These are phyloP conservation scores for Lactifluus echinatus DNA, from an alignment of 768 basidiomycete genomes.

Conservation along the genomic window DNA sequence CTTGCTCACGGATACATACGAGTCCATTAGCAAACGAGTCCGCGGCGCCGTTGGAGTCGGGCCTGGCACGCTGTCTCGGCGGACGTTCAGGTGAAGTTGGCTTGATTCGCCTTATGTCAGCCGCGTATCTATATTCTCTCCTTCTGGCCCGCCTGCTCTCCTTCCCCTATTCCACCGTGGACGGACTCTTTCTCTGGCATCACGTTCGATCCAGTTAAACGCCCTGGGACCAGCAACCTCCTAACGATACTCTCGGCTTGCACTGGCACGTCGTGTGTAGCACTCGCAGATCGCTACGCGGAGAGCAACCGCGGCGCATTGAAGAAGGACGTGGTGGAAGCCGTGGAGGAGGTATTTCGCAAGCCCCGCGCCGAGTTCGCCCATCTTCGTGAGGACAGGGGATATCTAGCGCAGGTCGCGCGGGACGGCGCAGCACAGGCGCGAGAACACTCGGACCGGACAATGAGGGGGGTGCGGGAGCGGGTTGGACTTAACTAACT, in stretches of 20 bases:
- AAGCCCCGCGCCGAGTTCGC: slow-evolving; percentile 63
- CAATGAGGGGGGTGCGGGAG: slow-evolving; percentile 58
- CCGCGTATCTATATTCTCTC: too few species aligned
- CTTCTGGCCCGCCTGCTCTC: too few species aligned
- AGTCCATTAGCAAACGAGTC: slow-evolving; percentile 60
- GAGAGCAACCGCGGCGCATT: slow-evolving; percentile 54
- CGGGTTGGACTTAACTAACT: slow-evolving; percentile 50
- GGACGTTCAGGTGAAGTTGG: too few species aligned
- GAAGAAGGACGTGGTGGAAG: slow-evolving; percentile 69
- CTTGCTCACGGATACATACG: slow-evolving; percentile 65
- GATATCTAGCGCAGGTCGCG: slow-evolving; percentile 55
- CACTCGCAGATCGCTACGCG: slow-evolving; percentile 43
- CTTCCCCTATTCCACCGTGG: too few species aligned
- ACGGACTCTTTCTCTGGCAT: slow-evolving; percentile 75
- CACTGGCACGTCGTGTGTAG: slow-evolving; percentile 35
- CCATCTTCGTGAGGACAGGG: slow-evolving; percentile 48
- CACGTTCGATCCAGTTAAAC: slow-evolving; percentile 68
- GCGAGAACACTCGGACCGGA: slow-evolving; percentile 46
- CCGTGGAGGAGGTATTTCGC: slow-evolving; percentile 57
- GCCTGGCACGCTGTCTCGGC: too few species aligned
- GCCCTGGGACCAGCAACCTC: slow-evolving; percentile 80
- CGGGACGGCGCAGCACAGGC: slow-evolving; percentile 57
- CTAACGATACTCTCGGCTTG: slow-evolving; percentile 75
- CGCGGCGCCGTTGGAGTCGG: slow-evolving; percentile 73
- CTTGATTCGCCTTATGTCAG: too few species aligned